Percentiles rank a stretch among this genome's conserved stretches.
phyloP scores from a whole-genome alignment of 306 rosid species.

The Pterocarpus santalinus region DNA sequence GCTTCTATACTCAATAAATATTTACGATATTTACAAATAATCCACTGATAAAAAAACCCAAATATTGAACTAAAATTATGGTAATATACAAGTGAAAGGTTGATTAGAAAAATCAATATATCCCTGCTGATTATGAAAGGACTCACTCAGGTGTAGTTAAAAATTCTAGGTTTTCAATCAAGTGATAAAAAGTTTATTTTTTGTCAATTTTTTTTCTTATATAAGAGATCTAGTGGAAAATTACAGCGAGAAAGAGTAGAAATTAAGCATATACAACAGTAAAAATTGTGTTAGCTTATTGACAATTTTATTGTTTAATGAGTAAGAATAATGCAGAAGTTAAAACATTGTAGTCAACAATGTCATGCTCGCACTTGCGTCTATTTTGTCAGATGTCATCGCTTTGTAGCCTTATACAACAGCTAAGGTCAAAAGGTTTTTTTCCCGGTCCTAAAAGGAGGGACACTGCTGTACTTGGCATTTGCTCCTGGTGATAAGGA shows the following conservation, averaged over 20 bases:
- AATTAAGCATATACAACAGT: background rate
- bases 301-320: background rate
- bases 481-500: background rate
- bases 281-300: background rate
- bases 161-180: too few species aligned
- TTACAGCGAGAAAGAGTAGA: background rate
- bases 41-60: too few species aligned
- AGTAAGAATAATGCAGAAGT: background rate
- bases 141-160: too few species aligned
- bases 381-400: background rate
- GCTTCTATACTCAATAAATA: too few species aligned
- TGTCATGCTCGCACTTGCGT: background rate
- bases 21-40: too few species aligned
- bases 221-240: background rate
- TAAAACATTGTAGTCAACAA: slow-evolving; percentile 37
- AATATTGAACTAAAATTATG: too few species aligned
- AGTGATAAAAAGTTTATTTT: too few species aligned
- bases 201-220: too few species aligned
- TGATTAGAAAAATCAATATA: too few species aligned
- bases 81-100: too few species aligned
- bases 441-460: background rate
- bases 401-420: background rate
- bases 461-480: slow-evolving; percentile 5
- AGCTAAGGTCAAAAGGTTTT: background rate
- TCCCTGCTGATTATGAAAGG: too few species aligned